Evolutionary conservation across 2,329 filamentous ascomycete genomes (phyloP).

Genomic region (Corinectria fuckeliana): DNA sequence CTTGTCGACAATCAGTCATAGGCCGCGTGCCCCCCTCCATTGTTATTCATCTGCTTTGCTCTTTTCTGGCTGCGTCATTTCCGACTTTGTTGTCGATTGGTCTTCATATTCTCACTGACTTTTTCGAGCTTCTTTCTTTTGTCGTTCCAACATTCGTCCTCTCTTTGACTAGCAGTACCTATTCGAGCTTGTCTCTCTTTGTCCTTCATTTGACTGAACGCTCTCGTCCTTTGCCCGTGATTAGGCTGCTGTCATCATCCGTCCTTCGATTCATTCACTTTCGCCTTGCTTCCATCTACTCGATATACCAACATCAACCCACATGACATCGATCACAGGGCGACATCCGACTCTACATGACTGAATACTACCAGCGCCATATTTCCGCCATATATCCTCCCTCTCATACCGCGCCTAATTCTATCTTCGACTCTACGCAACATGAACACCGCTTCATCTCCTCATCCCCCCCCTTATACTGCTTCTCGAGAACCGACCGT

Average conservation of each 20-base stretch:
- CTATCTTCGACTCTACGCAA: slow-evolving; percentile 8
- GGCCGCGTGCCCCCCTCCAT: slow-evolving; percentile 1
- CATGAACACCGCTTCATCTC: slow-evolving; percentile 24
- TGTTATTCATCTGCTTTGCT: neutral
- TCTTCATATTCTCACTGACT: slow-evolving; percentile 13
- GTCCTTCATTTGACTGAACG: slow-evolving; percentile 17
- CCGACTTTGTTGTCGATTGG: slow-evolving; percentile 2
- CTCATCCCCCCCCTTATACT: slow-evolving; percentile 21
- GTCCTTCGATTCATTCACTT: slow-evolving; percentile 6
- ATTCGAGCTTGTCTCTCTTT: slow-evolving; percentile 20
- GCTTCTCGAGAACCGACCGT: slow-evolving; percentile 21
- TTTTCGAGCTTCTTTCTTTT: slow-evolving; percentile 34
- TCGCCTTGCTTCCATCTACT: slow-evolving; percentile 11
- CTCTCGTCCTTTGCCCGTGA: slow-evolving; percentile 8
- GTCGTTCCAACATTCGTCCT: slow-evolving; percentile 20
- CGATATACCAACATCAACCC: slow-evolving; percentile 4
- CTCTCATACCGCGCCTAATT: slow-evolving; percentile 14
- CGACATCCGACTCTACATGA: slow-evolving; percentile 17
- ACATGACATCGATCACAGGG: slow-evolving; percentile 16
- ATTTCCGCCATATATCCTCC: neutral
- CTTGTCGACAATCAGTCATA: slow-evolving; percentile 2
- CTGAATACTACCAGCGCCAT: slow-evolving; percentile 15
- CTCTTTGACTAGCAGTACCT: slow-evolving; percentile 11
- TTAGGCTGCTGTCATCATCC: slow-evolving; percentile 4
- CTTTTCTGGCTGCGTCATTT: slow-evolving; percentile 1